phyloP scores from a whole-genome alignment of 208 protist genomes.

The Phytomonas francai region DNA sequence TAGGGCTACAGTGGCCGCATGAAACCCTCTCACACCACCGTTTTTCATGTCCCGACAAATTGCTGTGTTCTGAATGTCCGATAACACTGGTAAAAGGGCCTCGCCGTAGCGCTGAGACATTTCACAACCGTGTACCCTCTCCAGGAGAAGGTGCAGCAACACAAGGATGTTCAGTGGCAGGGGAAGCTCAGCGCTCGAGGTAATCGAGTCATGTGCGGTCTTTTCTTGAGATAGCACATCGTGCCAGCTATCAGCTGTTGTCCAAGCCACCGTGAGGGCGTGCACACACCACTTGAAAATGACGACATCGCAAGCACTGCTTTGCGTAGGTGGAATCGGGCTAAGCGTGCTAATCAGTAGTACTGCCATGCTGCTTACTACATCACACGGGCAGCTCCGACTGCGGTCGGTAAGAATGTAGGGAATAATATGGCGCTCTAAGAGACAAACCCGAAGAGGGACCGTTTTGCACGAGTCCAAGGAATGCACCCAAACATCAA shows the following conservation, averaged over 20 bases:
- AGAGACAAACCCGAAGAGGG: background rate
- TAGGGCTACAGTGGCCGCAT: background rate
- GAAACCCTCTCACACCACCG: background rate
- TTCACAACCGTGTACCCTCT: background rate
- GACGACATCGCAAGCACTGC: background rate
- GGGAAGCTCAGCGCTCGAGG: background rate
- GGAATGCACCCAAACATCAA: background rate
- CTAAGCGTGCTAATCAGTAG: background rate
- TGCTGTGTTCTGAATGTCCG: background rate
- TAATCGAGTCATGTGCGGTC: background rate
- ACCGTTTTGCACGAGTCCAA: background rate
- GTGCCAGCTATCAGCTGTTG: background rate
- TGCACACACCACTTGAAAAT: conserved; percentile 1
- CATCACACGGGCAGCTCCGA: background rate
- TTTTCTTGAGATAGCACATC: background rate
- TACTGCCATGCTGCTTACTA: background rate
- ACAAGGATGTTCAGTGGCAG: background rate
- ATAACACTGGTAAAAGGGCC: background rate
- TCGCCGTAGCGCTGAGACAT: background rate
- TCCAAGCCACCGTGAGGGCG: background rate
- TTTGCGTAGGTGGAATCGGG: background rate
- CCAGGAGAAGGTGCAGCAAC: background rate
- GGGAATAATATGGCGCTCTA: background rate
- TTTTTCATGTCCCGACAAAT: background rate
- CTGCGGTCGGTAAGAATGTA: background rate